Conservation (phyloP, 805 yeast genomes). For the Millerozyma miso region DNA sequence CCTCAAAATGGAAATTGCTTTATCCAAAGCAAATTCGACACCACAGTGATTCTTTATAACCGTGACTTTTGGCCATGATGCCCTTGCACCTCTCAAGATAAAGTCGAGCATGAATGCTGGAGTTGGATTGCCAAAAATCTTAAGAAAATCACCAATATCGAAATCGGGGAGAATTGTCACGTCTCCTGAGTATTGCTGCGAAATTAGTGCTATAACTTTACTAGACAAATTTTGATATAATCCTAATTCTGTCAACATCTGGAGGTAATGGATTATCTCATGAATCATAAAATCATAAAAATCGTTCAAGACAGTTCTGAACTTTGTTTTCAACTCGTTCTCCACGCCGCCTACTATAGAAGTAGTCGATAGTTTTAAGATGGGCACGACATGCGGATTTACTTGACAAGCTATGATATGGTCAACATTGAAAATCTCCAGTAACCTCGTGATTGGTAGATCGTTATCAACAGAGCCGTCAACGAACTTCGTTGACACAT, state of each 20-base stretch:
- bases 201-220: constrained; percentile 67
- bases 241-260: constrained; percentile 71
- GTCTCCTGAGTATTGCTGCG: constrained; percentile 90
- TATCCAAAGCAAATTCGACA: constrained; percentile 81
- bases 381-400: constrained; percentile 92
- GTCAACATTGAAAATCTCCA: constrained; percentile 96
- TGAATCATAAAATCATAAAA: constrained; percentile 56
- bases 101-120: constrained; percentile 68
- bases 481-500: constrained; percentile 70
- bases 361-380: constrained; percentile 63
- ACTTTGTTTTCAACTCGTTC: constrained; percentile 51
- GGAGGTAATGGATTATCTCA: constrained; percentile 76
- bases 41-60: constrained; percentile 86
- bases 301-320: constrained; percentile 49
- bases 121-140: constrained; percentile 75
- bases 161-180: constrained; percentile 86
- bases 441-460: constrained; percentile 80
- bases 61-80: constrained; percentile 91
- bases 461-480: constrained; percentile 97
- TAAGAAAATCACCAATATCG: constrained; percentile 51
- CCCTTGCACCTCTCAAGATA: constrained; percentile 77
- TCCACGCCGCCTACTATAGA: constrained; percentile 69
- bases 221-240: constrained; percentile 68
- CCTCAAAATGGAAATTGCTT: constrained; percentile 64
- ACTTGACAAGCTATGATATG: constrained; percentile 98